Evolutionary conservation across 345 rosid species (phyloP).

Genomic region (Excoecaria cochinchinensis): DNA sequence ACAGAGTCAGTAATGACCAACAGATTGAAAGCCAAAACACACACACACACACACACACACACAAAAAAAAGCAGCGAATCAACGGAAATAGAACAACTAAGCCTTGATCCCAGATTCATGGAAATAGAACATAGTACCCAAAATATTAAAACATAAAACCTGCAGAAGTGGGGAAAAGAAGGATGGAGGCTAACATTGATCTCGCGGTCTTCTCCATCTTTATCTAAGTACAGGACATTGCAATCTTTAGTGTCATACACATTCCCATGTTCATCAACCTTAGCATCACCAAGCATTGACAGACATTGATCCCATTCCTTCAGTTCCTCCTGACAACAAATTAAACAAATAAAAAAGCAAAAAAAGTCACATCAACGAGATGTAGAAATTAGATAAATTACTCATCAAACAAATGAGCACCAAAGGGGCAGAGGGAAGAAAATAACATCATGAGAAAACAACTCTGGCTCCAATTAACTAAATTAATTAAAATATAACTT

Average conservation of each 20-base stretch:
- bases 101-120: no score
- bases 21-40: neutral
- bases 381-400: neutral
- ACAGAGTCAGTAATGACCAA: neutral
- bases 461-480: neutral
- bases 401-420: neutral
- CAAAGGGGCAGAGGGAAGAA: neutral
- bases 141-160: neutral
- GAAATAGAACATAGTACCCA: no score
- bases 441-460: neutral
- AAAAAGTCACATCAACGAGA: neutral
- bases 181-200: conserved; percentile 55
- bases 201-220: conserved; percentile 93
- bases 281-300: conserved; percentile 79
- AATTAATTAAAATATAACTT: neutral
- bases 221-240: conserved; percentile 63
- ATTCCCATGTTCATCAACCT: conserved; percentile 82
- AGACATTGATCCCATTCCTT: conserved; percentile 99
- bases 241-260: conserved; percentile 67
- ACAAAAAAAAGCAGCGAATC: neutral
- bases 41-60: neutral
- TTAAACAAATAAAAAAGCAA: neutral
- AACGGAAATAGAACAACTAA: neutral
- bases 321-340: conserved; percentile 68
- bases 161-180: neutral